These are phyloP conservation scores for Talaromyces thailandensis DNA, from an alignment of 495 filamentous ascomycete genomes.

Conservation along the genomic window DNA sequence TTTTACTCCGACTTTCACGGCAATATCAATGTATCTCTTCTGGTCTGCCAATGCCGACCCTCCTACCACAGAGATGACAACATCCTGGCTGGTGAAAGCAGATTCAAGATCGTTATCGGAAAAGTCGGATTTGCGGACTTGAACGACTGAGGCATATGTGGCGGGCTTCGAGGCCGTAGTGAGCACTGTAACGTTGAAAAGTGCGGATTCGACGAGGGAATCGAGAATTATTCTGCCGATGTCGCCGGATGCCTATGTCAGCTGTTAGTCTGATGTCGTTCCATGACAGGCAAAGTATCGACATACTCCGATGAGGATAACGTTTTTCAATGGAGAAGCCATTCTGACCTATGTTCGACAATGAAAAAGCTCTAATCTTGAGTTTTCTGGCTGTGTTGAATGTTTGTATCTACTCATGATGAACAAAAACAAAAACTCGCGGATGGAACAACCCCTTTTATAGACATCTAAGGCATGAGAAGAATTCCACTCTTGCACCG, in stretches of 20 bases:
- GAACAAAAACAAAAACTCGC: not conserved
- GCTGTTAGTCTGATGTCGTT: not conserved
- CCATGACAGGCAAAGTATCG: not conserved
- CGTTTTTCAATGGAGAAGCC: constrained; percentile 15
- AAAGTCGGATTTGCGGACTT: constrained; percentile 50
- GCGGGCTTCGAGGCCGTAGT: constrained; percentile 27
- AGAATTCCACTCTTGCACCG: not conserved
- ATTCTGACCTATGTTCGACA: constrained; percentile 1
- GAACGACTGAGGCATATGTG: constrained; percentile 27
- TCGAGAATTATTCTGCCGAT: constrained; percentile 29
- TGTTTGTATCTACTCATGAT: not conserved
- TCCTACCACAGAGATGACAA: constrained; percentile 30
- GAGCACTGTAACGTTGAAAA: constrained; percentile 52
- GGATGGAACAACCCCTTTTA: not conserved
- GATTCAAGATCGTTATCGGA: constrained; percentile 41
- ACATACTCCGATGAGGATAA: constrained; percentile 19
- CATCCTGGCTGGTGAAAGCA: constrained; percentile 39
- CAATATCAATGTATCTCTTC: constrained; percentile 49
- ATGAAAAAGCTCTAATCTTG: too few relatives aligned
- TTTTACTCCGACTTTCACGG: constrained; percentile 47
- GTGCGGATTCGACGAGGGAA: constrained; percentile 15
- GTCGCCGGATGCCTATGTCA: constrained; percentile 23
- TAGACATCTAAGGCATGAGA: not conserved
- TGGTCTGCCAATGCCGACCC: constrained; percentile 27
- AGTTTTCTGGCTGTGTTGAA: too few relatives aligned